Evolutionary conservation across 176 grass and related monocot genomes (phyloP), one percentile per base, ranked within the genome.

Genomic region (Oryza meridionalis): DNA sequence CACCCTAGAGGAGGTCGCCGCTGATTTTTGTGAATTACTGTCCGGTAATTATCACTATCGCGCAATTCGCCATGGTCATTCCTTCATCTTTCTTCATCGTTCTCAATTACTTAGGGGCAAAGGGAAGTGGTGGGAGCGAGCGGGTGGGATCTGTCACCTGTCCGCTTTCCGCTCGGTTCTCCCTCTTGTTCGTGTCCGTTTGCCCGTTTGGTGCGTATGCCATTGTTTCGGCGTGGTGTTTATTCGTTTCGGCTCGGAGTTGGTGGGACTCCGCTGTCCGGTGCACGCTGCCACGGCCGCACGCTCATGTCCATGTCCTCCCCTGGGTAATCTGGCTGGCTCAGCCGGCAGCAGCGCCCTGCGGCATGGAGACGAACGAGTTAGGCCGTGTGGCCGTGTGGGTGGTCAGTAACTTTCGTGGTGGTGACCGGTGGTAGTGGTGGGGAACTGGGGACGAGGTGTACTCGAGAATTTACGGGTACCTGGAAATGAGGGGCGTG

Each of bases 11-110:
- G 62, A 77, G 24, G 67, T 69, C 31, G 46, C 73, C 49, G 44
- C 69, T 90, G 89, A 58, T 90, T 84, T 84, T 69, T 84, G 80
- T 84, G 75, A 87, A 75, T 86, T 83, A 64, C 84, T 76, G 75
- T 40, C 61, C 73, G 68, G 38, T 24, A 67, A 59, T 58, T 43
- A 68, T 73, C 77, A 67, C 79, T 73, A 72, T 82, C 49, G 3
- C 46, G 13, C 46, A 15, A 49, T 49, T 49, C 45, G 31, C 75
- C 69, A 21, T 69, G 50, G 44, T 83, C 40, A 50, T 84, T 85
- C 65, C 2, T 19, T 55, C 46, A 22, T 21, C 67, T 1, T 13
- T 40, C 35, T 37, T 37, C 46, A 22, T 21, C 67, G 0, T 13
- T 40, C 47, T 7, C 27, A 29, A 83, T 90, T 84, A 76, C 89